phyloP scores from a whole-genome alignment of 2,329 filamentous ascomycete genomes.

The Helminthosporium solani region DNA sequence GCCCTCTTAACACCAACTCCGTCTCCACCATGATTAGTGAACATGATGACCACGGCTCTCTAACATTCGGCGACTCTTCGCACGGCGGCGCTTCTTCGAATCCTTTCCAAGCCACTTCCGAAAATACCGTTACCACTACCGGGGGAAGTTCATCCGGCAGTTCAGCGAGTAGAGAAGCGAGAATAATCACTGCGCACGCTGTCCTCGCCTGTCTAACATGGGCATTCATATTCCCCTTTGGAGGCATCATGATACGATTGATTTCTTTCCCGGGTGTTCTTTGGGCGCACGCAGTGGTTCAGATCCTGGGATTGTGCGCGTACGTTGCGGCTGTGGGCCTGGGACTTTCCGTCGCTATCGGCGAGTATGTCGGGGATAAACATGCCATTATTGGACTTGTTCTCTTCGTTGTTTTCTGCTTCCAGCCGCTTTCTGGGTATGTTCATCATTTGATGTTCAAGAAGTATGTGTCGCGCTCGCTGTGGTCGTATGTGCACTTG shows the following conservation, averaged over 20 bases:
- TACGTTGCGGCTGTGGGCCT: slow-evolving; percentile 50
- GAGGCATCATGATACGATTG: slow-evolving; percentile 42
- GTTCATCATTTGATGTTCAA: slow-evolving; percentile 54
- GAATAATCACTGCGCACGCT: slow-evolving; percentile 36
- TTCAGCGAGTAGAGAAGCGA: slow-evolving; percentile 9
- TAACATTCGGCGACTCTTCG: background rate
- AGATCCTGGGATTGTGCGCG: slow-evolving; percentile 48
- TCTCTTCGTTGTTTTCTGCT: slow-evolving; percentile 50
- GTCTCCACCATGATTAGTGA: slow-evolving; percentile 48
- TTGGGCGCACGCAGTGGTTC: slow-evolving; percentile 45
- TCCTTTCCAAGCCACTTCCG: background rate
- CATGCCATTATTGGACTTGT: slow-evolving; percentile 56
- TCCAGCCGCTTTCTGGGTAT: slow-evolving; percentile 54
- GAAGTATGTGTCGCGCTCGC: slow-evolving; percentile 44
- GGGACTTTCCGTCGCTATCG: slow-evolving; percentile 49
- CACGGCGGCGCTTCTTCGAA: slow-evolving; percentile 1
- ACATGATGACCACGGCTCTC: slow-evolving; percentile 40
- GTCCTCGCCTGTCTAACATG: slow-evolving; percentile 41
- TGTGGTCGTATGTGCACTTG: slow-evolving; percentile 51
- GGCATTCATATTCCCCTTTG: slow-evolving; percentile 42
- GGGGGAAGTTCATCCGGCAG: background rate
- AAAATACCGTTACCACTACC: background rate
- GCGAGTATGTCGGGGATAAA: slow-evolving; percentile 32
- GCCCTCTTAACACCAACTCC: background rate
- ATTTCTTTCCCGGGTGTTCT: slow-evolving; percentile 39